These are phyloP conservation scores for Aspergillus tamarii DNA, from an alignment of 2,329 filamentous ascomycete genomes.

Conservation along the genomic window DNA sequence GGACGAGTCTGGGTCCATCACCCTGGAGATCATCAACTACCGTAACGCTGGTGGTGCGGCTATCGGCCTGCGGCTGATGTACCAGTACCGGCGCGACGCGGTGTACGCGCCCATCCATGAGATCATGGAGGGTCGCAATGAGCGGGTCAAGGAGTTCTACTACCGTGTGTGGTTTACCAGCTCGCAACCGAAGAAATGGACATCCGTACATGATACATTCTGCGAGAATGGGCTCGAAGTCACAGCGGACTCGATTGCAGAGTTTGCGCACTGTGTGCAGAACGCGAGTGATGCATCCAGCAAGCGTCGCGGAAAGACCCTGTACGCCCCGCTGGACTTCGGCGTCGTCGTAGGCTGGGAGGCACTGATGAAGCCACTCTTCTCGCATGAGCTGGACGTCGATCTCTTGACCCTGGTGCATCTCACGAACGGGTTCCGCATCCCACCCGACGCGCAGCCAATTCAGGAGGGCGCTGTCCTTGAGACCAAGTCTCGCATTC, in stretches of 20 bases:
- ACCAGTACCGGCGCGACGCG: constrained; percentile 91
- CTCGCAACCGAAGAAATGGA: constrained; percentile 50
- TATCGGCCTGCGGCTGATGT: constrained; percentile 79
- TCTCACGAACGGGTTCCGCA: constrained; percentile 95
- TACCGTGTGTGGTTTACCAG: constrained; percentile 97
- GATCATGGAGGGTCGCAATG: constrained; percentile 93
- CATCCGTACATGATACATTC: constrained; percentile 51
- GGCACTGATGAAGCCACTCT: constrained; percentile 98
- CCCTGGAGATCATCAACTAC: not conserved
- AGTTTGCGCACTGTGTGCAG: constrained; percentile 96
- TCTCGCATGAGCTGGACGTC: constrained; percentile 92
- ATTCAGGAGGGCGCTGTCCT: constrained; percentile 94
- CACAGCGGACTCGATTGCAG: constrained; percentile 89
- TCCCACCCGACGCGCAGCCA: constrained; percentile 93
- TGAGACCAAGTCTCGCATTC: constrained; percentile 91
- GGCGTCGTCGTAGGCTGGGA: constrained; percentile 98
- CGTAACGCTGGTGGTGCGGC: constrained; percentile 76
- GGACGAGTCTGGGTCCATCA: not conserved
- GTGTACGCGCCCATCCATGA: constrained; percentile 98
- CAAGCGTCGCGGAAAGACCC: constrained; percentile 88
- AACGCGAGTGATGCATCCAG: constrained; percentile 98
- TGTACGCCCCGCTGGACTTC: constrained; percentile 98
- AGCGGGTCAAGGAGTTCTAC: constrained; percentile 99
- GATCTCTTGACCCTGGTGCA: constrained; percentile 96
- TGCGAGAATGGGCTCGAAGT: constrained; percentile 66